phyloP scores from a whole-genome alignment of 345 rosid genomes.

The Gossypium herbaceum region DNA sequence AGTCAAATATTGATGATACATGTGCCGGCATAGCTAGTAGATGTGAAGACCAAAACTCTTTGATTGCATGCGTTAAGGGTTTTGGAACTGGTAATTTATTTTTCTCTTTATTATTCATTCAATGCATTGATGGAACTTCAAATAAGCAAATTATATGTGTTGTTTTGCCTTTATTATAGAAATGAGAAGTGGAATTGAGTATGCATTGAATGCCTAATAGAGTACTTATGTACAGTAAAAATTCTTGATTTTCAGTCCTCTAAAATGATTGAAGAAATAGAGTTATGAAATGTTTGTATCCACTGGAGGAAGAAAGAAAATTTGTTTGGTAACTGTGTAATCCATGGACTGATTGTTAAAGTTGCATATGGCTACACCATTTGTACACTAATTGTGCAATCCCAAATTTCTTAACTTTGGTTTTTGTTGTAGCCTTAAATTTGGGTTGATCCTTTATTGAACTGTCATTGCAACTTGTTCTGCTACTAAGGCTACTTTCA shows the following conservation, averaged over 20 bases:
- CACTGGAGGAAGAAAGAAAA: not conserved
- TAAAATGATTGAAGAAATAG: not conserved
- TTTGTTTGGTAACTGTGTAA: not conserved
- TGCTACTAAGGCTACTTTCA: not conserved
- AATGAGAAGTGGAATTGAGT: not conserved
- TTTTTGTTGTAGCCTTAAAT: not conserved
- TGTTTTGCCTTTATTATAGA: not conserved
- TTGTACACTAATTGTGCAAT: not conserved
- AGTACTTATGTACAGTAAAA: not conserved
- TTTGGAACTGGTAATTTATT: slow-evolving; percentile 40
- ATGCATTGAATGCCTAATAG: not conserved
- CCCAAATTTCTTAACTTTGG: not conserved
- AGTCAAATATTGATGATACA: slow-evolving; percentile 27
- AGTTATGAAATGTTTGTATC: not conserved
- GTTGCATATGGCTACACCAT: not conserved
- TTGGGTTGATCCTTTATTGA: not conserved
- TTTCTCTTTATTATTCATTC: not conserved
- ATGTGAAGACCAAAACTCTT: slow-evolving; percentile 34
- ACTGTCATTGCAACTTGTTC: not conserved
- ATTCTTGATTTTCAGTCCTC: not conserved
- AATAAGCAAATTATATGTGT: not conserved
- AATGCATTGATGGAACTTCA: not conserved
- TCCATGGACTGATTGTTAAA: not conserved
- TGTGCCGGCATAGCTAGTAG: slow-evolving; percentile 40
- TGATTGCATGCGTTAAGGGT: slow-evolving; percentile 56